Evolutionary conservation across 208 protist species (phyloP).

Genomic region (Leishmania braziliensis): DNA sequence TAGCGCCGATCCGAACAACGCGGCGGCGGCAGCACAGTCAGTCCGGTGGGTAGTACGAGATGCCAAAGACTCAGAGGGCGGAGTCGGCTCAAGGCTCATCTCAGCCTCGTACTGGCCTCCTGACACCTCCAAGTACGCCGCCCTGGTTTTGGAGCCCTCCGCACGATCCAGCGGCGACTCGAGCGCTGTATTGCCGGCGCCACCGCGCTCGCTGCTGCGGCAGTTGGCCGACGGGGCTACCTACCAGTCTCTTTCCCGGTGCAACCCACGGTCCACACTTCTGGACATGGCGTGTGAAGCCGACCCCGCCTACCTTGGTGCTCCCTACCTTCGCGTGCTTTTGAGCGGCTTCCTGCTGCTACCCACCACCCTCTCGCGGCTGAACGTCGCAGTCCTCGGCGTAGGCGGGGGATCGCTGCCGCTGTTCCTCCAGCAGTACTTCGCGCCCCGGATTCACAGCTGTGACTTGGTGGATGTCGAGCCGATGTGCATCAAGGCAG

Average conservation of each 20-base stretch:
- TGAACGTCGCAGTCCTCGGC: slow-evolving; percentile 77
- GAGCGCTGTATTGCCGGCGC: background rate
- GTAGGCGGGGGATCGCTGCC: slow-evolving; percentile 81
- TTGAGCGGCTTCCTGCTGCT: slow-evolving; percentile 69
- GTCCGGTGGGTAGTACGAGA: slow-evolving; percentile 27
- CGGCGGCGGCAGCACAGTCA: background rate
- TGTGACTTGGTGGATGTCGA: slow-evolving; percentile 87
- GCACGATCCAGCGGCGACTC: background rate
- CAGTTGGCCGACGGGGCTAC: slow-evolving; percentile 64
- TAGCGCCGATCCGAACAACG: background rate
- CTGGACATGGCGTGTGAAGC: slow-evolving; percentile 59
- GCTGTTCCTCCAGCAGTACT: slow-evolving; percentile 76
- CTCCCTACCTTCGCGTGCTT: slow-evolving; percentile 85
- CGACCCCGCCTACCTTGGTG: slow-evolving; percentile 67
- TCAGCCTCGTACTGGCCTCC: slow-evolving; percentile 55
- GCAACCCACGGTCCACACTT: slow-evolving; percentile 50
- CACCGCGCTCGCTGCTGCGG: slow-evolving; percentile 37
- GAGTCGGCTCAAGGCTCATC: background rate
- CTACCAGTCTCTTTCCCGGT: slow-evolving; percentile 81
- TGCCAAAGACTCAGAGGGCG: background rate
- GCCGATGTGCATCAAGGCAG: slow-evolving; percentile 68
- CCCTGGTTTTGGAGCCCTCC: slow-evolving; percentile 68
- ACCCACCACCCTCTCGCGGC: slow-evolving; percentile 40
- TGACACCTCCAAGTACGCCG: slow-evolving; percentile 69
- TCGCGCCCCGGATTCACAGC: slow-evolving; percentile 42